Conservation (phyloP, 805 yeast species). For the Metschnikowia cerradonensis region DNA sequence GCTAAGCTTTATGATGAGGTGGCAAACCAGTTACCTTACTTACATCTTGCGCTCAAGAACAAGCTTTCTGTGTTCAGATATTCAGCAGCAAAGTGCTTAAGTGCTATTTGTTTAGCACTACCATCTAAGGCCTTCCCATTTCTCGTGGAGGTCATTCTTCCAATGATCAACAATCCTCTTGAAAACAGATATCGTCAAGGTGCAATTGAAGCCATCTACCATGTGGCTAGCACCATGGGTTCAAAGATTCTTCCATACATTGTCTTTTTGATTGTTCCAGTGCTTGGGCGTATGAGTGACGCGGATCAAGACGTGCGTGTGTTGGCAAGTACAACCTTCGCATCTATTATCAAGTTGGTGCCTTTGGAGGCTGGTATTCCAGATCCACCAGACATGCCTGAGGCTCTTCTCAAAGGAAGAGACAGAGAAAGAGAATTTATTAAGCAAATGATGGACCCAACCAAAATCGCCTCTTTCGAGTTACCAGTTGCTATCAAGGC, state of each 20-base stretch:
- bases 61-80: constrained; percentile 80
- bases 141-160: constrained; percentile 72
- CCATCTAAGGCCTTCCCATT: constrained; percentile 73
- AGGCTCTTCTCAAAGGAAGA: constrained; percentile 77
- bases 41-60: constrained; percentile 60
- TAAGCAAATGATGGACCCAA: constrained; percentile 96
- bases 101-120: constrained; percentile 66
- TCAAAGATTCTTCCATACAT: constrained; percentile 87
- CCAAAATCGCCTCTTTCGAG: constrained; percentile 80
- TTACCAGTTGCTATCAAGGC: constrained; percentile 92
- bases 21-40: constrained; percentile 34
- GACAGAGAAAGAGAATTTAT: constrained; percentile 92
- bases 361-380: constrained; percentile 97
- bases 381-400: constrained; percentile 89
- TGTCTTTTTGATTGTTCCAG: constrained; percentile 92
- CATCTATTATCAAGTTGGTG: constrained; percentile 88
- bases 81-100: constrained; percentile 85
- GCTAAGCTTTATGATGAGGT: constrained; percentile 45
- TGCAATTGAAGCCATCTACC: constrained; percentile 86
- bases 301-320: constrained; percentile 82
- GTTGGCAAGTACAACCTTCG: constrained; percentile 93
- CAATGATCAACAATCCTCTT: constrained; percentile 75
- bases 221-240: constrained; percentile 81
- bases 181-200: constrained; percentile 79
- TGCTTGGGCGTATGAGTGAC: constrained; percentile 97